These are phyloP conservation scores for Fusarium gaditjirri DNA, from an alignment of 2,329 filamentous ascomycete genomes.

Conservation along the genomic window DNA sequence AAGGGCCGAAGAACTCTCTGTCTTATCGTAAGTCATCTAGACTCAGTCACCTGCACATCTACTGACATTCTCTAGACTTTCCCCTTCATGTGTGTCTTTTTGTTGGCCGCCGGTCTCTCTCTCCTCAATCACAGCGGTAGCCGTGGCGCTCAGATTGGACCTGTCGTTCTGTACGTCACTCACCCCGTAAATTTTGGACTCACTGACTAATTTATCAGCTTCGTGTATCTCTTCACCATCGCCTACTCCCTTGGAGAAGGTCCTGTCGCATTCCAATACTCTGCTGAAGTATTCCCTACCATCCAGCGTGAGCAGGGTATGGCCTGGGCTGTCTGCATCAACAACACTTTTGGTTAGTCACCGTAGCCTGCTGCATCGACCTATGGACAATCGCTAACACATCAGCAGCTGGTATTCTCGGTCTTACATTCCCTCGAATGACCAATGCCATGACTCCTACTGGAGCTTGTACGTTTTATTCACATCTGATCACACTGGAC, in stretches of 20 bases:
- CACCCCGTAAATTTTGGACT: accelerated
- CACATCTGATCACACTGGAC: accelerated
- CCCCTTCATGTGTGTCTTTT: constrained; percentile 49
- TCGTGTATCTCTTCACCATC: constrained; percentile 52
- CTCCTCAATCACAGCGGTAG: constrained; percentile 42
- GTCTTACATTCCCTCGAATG: constrained; percentile 50
- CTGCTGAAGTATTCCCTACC: constrained; percentile 52
- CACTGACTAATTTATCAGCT: constrained; percentile 23
- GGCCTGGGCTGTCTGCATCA: constrained; percentile 53
- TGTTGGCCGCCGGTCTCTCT: constrained; percentile 48
- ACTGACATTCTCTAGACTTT: constrained; percentile 42
- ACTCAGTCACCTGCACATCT: accelerated
- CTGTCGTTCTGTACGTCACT: constrained; percentile 40
- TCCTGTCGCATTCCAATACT: constrained; percentile 53
- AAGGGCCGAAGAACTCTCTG: constrained; percentile 30
- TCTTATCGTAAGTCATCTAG: constrained; percentile 18
- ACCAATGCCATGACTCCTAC: constrained; percentile 46
- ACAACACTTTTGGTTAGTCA: constrained; percentile 45
- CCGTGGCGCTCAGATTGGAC: constrained; percentile 42
- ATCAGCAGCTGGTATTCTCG: constrained; percentile 39
- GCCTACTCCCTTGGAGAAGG: constrained; percentile 52
- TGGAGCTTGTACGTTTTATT: constrained; percentile 43
- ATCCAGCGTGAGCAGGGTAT: constrained; percentile 53
- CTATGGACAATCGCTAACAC: constrained; percentile 3
- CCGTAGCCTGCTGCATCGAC: too few species aligned